Base-by-base conservation (phyloP, 2,329 filamentous ascomycete species). In the Alternaria hordeiaustralica region DNA sequence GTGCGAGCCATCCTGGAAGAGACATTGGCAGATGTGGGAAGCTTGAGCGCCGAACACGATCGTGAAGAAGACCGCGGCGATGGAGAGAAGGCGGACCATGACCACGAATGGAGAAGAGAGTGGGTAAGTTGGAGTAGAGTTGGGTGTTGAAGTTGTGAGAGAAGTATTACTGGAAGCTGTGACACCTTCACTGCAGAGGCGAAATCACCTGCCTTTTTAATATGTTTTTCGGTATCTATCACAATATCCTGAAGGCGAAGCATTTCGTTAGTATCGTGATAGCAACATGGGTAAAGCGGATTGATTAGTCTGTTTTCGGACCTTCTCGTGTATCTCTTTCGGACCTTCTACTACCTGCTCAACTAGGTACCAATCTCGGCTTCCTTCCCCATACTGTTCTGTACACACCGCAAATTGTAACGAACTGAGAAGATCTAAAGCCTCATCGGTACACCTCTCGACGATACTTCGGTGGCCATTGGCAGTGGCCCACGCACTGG, bases 291-390 rank as follows among this genome's bases (percentile, higher is more conserved):
- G 11, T 53, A 18, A 11, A 41, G 33, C 12, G 49, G 49, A 15
- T 41, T 23, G 20, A 25, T 11, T 13, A 1, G 20, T 23, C 30
- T 53, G 13, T 41, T 53, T 36, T 53, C 30, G 49, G 49, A 36
- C 49, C 49, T 53, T 53, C 8, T 53, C 9, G 13, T 36, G 28
- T 36, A 21, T 33, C 49, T 53, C 13, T 36, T 36, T 53, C 49
- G 49, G 49, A 53, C 28, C 49, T 53, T 15, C 13, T 33, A 53
- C 15, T 15, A 10, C 49, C 13, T 53, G 20, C 49, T 36, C 30
- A n/a, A 36, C 49, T n/a, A 36, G 30, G 30, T 53, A 53, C 49
- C 49, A 36, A 53, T 53, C 49, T 53, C 49, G 49, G 49, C 49
- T 33, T 53, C 13, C 49, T 53, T 53, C 49, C 49, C 49, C 49